Evolutionary conservation across 306 rosid species (phyloP).

Genomic region (Quercus suber): DNA sequence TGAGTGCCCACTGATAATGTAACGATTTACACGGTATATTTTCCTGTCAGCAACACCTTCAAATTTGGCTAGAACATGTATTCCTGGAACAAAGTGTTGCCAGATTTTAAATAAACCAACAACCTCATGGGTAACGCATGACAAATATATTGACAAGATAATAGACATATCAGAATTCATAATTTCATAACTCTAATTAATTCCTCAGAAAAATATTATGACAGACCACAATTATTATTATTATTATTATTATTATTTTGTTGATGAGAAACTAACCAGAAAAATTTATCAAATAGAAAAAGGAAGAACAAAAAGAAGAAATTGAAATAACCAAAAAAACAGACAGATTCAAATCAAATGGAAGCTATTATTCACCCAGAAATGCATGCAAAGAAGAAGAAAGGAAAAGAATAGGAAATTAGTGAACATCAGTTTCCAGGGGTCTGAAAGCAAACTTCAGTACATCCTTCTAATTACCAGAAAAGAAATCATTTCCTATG

Average conservation of each 20-base stretch:
- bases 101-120: slow-evolving; percentile 4
- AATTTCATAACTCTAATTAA: background rate
- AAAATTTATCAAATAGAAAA: background rate
- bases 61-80: slow-evolving; percentile 59
- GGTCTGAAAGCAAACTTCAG: background rate
- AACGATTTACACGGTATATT: slow-evolving; percentile 41
- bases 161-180: background rate
- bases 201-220: background rate
- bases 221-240: background rate
- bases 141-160: background rate
- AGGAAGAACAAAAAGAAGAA: background rate
- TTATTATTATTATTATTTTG: too few species aligned
- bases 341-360: background rate
- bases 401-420: background rate
- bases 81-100: slow-evolving; percentile 35
- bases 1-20: slow-evolving; percentile 59
- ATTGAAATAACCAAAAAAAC: background rate
- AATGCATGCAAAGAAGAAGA: background rate
- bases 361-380: background rate
- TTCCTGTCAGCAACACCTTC: slow-evolving; percentile 57
- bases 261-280: background rate
- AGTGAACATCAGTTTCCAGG: background rate
- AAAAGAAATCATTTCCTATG: background rate
- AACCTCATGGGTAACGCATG: background rate
- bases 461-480: background rate